Evolutionary conservation across 1,284 basidiomycete genomes (phyloP).

Genomic region (Malassezia nana): DNA sequence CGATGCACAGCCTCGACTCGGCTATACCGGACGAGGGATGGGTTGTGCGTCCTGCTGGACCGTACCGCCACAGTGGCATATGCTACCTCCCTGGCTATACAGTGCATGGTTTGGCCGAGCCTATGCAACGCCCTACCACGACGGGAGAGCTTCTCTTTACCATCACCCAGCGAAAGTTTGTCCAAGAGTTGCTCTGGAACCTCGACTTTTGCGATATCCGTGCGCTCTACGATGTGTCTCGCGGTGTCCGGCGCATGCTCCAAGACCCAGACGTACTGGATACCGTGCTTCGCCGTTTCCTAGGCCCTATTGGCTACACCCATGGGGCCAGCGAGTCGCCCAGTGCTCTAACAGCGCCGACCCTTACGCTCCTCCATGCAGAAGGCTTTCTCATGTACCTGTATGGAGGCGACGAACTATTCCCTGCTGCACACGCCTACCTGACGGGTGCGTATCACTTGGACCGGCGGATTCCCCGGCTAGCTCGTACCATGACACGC

Average conservation of each 20-base stretch:
- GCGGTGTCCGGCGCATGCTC: slow-evolving; percentile 27
- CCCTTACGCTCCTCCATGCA: slow-evolving; percentile 33
- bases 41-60: slow-evolving; percentile 26
- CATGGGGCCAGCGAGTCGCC: neutral
- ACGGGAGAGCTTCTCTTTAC: neutral
- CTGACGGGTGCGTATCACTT: slow-evolving; percentile 30
- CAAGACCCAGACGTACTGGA: slow-evolving; percentile 25
- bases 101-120: slow-evolving; percentile 29
- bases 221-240: slow-evolving; percentile 32
- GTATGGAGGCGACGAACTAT: slow-evolving; percentile 34
- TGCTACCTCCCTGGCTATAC: slow-evolving; percentile 31
- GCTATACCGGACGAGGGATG: slow-evolving; percentile 17
- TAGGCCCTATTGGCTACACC: slow-evolving; percentile 34
- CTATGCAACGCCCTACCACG: neutral
- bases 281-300: slow-evolving; percentile 33
- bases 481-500: slow-evolving; percentile 46
- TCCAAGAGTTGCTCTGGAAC: slow-evolving; percentile 23
- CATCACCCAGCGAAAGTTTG: neutral
- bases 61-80: slow-evolving; percentile 28
- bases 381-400: slow-evolving; percentile 40
- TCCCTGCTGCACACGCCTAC: slow-evolving; percentile 28
- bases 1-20: slow-evolving; percentile 8
- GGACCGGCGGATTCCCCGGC: slow-evolving; percentile 34
- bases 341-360: slow-evolving; percentile 27
- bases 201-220: slow-evolving; percentile 42